These are phyloP conservation scores for Cyclospora cayetanensis DNA, from an alignment of 169 alveolate species.

Conservation along the genomic window DNA sequence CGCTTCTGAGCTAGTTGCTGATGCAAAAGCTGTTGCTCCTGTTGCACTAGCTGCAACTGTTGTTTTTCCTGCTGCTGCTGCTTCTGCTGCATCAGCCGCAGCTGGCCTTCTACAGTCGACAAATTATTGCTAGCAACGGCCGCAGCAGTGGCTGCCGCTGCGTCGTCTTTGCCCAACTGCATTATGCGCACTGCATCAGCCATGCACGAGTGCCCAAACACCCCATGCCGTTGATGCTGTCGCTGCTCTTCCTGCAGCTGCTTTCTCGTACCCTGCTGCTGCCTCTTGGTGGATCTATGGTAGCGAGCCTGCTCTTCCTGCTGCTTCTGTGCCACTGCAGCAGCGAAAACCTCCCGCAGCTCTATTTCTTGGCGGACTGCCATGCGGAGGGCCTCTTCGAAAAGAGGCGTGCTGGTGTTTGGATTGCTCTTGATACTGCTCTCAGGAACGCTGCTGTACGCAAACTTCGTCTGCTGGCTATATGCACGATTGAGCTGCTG, in stretches of 20 bases:
- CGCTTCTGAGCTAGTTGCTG: neutral
- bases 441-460: neutral
- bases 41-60: conserved; percentile 4
- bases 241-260: conserved; percentile 10
- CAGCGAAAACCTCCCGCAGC: neutral
- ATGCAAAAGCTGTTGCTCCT: neutral
- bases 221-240: conserved; percentile 49
- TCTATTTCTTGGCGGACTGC: neutral
- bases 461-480: conserved; percentile 10
- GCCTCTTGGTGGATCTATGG: neutral
- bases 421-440: neutral
- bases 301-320: neutral
- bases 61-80: conserved; percentile 1
- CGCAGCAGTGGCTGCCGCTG: conserved; percentile 47
- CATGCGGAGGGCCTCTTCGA: neutral
- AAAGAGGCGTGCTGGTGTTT: conserved; percentile 4
- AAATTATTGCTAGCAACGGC: neutral
- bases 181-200: neutral
- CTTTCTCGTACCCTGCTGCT: neutral
- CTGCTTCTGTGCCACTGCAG: neutral
- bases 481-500: neutral
- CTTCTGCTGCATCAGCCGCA: conserved; percentile 19
- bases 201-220: conserved; percentile 10
- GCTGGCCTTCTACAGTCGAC: neutral
- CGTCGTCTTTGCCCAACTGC: conserved; percentile 1